Conservation (phyloP, 768 basidiomycete genomes). For the Omphalotus guepiniiformis region DNA sequence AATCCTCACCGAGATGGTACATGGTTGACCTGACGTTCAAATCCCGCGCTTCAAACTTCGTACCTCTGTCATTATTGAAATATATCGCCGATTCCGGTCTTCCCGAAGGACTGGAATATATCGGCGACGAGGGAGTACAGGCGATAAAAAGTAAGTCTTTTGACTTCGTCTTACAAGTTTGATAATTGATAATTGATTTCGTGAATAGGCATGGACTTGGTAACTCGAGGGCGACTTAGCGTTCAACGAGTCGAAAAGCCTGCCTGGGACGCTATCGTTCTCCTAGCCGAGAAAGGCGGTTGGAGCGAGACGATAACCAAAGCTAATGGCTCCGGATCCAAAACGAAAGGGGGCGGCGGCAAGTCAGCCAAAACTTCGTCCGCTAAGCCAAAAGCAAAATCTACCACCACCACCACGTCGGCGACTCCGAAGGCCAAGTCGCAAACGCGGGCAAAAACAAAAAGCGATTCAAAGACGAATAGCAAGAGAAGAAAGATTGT, state of each 20-base stretch:
- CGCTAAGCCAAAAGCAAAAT: not conserved
- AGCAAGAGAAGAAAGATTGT: not conserved
- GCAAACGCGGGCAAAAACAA: not conserved
- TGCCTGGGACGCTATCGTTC: slow-evolving; percentile 60
- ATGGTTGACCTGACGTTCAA: slow-evolving; percentile 83
- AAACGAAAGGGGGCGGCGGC: not conserved
- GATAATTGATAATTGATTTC: slow-evolving; percentile 8
- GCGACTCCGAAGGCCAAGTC: not conserved
- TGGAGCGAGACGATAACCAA: slow-evolving; percentile 55
- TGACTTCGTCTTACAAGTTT: not conserved
- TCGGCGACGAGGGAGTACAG: slow-evolving; percentile 54
- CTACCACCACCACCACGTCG: not conserved
- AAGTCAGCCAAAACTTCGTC: not conserved
- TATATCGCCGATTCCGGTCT: slow-evolving; percentile 43
- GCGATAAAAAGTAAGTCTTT: slow-evolving; percentile 55
- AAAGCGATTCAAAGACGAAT: not conserved
- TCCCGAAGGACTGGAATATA: slow-evolving; percentile 60
- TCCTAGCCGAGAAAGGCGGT: slow-evolving; percentile 69
- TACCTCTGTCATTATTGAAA: slow-evolving; percentile 74
- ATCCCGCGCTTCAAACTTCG: slow-evolving; percentile 62
- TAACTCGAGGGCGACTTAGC: slow-evolving; percentile 79
- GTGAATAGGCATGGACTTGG: slow-evolving; percentile 66
- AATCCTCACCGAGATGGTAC: slow-evolving; percentile 80
- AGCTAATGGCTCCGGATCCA: not conserved
- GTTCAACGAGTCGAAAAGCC: slow-evolving; percentile 73